phyloP scores from a whole-genome alignment of 2,329 filamentous ascomycete genomes.

The Acarospora socialis region DNA sequence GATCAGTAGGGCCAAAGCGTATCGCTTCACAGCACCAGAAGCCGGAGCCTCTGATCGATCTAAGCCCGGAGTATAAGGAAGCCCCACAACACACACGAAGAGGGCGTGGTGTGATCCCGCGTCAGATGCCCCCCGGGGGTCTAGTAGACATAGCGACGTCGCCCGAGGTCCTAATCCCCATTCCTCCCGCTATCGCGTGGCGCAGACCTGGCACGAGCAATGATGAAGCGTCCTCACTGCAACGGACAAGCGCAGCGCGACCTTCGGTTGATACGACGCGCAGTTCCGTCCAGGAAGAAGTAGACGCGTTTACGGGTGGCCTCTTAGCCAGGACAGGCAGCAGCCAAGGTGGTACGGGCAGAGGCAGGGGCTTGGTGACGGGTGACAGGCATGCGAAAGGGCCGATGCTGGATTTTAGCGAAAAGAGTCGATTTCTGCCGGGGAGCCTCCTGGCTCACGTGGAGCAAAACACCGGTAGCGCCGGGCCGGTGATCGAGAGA shows the following conservation, averaged over 20 bases:
- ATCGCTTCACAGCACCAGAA: slow-evolving; percentile 30
- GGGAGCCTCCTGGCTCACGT: slow-evolving; percentile 30
- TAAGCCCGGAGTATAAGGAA: slow-evolving; percentile 50
- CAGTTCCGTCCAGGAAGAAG: not conserved
- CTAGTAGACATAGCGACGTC: slow-evolving; percentile 30
- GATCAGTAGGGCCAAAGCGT: slow-evolving; percentile 31
- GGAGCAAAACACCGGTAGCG: slow-evolving; percentile 11
- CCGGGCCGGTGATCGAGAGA: slow-evolving; percentile 4
- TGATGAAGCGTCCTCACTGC: not conserved
- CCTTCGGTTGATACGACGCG: slow-evolving; percentile 6
- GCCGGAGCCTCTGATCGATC: slow-evolving; percentile 52
- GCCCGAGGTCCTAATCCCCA: slow-evolving; percentile 22
- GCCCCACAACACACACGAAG: slow-evolving; percentile 39
- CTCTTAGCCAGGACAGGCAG: slow-evolving; percentile 19
- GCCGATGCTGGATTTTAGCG: slow-evolving; percentile 30
- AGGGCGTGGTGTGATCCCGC: slow-evolving; percentile 15
- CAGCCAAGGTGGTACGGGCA: slow-evolving; percentile 14
- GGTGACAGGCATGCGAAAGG: slow-evolving; percentile 23
- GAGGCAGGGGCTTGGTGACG: slow-evolving; percentile 27
- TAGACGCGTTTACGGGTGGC: slow-evolving; percentile 23
- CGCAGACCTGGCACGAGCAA: slow-evolving; percentile 7
- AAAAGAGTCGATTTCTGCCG: slow-evolving; percentile 28
- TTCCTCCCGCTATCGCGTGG: slow-evolving; percentile 11
- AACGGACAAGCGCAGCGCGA: slow-evolving; percentile 1
- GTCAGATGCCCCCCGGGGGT: slow-evolving; percentile 12